Percentiles rank a stretch among this genome's conserved stretches.
phyloP scores from a whole-genome alignment of 2,329 filamentous ascomycete genomes.

The Penicillium sp. region DNA sequence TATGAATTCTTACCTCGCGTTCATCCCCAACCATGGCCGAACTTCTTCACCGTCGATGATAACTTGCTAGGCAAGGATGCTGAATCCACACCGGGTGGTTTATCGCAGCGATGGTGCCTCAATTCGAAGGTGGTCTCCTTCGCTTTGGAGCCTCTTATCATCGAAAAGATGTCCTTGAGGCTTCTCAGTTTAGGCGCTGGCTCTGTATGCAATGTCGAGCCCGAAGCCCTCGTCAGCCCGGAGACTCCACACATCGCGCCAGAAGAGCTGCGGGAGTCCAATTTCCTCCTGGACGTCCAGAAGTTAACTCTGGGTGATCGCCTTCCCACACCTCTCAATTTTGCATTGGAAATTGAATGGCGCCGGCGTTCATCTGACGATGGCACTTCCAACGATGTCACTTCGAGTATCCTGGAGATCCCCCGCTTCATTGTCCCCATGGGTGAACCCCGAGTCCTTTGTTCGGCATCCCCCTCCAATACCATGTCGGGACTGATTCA shows the following conservation, averaged over 20 bases:
- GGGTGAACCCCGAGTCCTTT: conserved; percentile 80
- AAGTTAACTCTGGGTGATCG: conserved; percentile 81
- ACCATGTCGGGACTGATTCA: conserved; percentile 40
- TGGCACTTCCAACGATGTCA: conserved; percentile 40
- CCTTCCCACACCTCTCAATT: conserved; percentile 68
- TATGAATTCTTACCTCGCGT: conserved; percentile 82
- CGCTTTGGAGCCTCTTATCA: conserved; percentile 60
- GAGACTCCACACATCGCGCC: conserved; percentile 53
- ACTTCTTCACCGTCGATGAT: conserved; percentile 68
- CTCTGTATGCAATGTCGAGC: conserved; percentile 55
- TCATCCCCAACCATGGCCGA: conserved; percentile 79
- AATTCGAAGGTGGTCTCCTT: conserved; percentile 72
- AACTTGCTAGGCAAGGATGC: conserved; percentile 30
- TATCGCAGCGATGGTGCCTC: conserved; percentile 79
- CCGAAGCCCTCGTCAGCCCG: conserved; percentile 32
- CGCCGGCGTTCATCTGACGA: conserved; percentile 50
- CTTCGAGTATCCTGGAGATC: conserved; percentile 69
- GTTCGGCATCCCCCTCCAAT: conserved; percentile 42
- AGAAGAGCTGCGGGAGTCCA: conserved; percentile 67
- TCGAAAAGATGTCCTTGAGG: conserved; percentile 65
- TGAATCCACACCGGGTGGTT: conserved; percentile 52
- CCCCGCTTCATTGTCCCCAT: conserved; percentile 78
- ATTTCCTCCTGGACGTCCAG: conserved; percentile 71
- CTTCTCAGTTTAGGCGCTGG: conserved; percentile 62
- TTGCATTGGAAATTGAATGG: conserved; percentile 76